Evolutionary conservation across 768 basidiomycete species (phyloP).

Genomic region (Trametes gibbosa): DNA sequence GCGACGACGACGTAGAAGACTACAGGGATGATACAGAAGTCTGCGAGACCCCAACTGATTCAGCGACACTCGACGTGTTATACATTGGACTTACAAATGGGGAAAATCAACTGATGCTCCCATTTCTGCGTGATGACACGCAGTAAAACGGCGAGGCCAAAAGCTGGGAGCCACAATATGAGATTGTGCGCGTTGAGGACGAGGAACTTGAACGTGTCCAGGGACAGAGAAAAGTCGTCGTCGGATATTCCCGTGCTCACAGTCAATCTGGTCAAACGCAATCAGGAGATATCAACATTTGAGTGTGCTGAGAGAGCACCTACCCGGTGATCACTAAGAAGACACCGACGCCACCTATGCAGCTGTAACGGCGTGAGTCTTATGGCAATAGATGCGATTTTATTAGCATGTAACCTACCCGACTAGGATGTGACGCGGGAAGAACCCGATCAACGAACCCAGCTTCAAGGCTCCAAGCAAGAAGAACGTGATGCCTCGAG

Average conservation of each 20-base stretch:
- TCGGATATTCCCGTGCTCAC: conserved; percentile 83
- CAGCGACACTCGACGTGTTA: not conserved
- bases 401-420: conserved; percentile 49
- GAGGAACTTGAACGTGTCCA: conserved; percentile 64
- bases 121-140: conserved; percentile 76
- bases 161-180: conserved; percentile 75
- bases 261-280: conserved; percentile 55
- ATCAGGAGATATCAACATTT: no score
- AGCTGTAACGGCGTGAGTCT: conserved; percentile 37
- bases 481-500: conserved; percentile 75
- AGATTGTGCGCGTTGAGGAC: conserved; percentile 63
- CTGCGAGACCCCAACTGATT: conserved; percentile 34
- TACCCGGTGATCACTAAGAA: conserved; percentile 91
- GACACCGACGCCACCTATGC: conserved; percentile 94
- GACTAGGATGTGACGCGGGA: conserved; percentile 95
- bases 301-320: conserved; percentile 24
- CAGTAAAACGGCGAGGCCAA: conserved; percentile 72
- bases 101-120: conserved; percentile 90
- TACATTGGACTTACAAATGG: conserved; percentile 58
- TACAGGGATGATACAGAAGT: conserved; percentile 76
- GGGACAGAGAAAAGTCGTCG: conserved; percentile 67
- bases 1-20: conserved; percentile 82
- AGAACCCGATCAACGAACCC: conserved; percentile 88
- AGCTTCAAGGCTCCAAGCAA: conserved; percentile 81
- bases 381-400: not conserved